Percentiles rank a stretch among this genome's conserved stretches.
phyloP scores from a whole-genome alignment of 1,139 yeast genomes.

The Keqinozyma sinolaborantium region DNA sequence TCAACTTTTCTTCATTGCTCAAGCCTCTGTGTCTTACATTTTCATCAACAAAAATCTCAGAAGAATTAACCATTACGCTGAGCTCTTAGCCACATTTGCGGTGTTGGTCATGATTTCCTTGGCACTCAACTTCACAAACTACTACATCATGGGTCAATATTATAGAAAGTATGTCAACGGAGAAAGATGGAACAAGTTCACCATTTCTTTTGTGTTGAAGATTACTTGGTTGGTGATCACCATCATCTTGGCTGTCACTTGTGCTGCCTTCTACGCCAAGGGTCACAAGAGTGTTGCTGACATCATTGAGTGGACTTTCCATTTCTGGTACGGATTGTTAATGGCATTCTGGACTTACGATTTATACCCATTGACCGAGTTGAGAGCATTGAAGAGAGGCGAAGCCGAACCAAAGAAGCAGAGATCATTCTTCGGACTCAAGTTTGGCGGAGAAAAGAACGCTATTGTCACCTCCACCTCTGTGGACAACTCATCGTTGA shows the following conservation, averaged over 20 bases:
- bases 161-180: slow-evolving; percentile 28
- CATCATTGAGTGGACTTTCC: slow-evolving; percentile 33
- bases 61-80: slow-evolving; percentile 20
- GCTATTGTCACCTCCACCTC: background rate
- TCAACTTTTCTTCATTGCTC: slow-evolving; percentile 22
- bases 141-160: slow-evolving; percentile 31
- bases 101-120: slow-evolving; percentile 19
- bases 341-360: slow-evolving; percentile 36
- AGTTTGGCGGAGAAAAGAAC: background rate
- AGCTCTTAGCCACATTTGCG: slow-evolving; percentile 24
- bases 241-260: slow-evolving; percentile 20
- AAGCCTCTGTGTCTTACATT: slow-evolving; percentile 19
- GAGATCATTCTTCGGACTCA: slow-evolving; percentile 9
- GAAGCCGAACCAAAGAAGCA: slow-evolving; percentile 3
- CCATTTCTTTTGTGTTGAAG: slow-evolving; percentile 28
- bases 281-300: slow-evolving; percentile 18
- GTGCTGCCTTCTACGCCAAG: slow-evolving; percentile 25
- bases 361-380: slow-evolving; percentile 31
- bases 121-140: slow-evolving; percentile 25
- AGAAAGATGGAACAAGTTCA: slow-evolving; percentile 27
- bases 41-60: slow-evolving; percentile 16
- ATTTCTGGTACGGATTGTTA: slow-evolving; percentile 34
- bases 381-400: slow-evolving; percentile 12
- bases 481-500: background rate
- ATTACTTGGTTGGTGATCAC: slow-evolving; percentile 28